Evolutionary conservation across 1,139 yeast genomes (phyloP).

Genomic region (Saccharomyces hybrid): DNA sequence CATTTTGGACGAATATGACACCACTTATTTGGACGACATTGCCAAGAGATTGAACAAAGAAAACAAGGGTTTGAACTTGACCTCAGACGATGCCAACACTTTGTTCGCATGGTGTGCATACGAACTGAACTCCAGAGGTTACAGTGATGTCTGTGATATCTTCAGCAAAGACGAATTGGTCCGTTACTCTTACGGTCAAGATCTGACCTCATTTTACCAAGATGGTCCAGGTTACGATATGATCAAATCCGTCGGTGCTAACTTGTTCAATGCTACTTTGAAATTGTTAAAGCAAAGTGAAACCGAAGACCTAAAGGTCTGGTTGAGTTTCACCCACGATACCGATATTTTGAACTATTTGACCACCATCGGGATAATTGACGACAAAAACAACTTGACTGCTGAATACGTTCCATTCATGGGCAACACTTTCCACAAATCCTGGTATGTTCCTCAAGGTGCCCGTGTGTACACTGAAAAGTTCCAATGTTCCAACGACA

Average conservation of each 20-base stretch:
- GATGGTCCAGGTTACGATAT: conserved; percentile 48
- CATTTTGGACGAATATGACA: conserved; percentile 19
- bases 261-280: conserved; percentile 41
- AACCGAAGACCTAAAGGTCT: conserved; percentile 29
- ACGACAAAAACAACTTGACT: conserved; percentile 22
- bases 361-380: conserved; percentile 45
- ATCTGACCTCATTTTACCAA: conserved; percentile 43
- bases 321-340: conserved; percentile 52
- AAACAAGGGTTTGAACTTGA: conserved; percentile 40
- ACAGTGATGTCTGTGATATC: conserved; percentile 46
- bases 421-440: conserved; percentile 15
- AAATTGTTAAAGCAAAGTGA: conserved; percentile 24
- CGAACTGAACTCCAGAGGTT: conserved; percentile 49
- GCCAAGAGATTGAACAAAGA: conserved; percentile 36
- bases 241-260: conserved; percentile 42
- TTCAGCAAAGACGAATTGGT: conserved; percentile 51
- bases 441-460: conserved; percentile 46
- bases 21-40: conserved; percentile 33
- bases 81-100: conserved; percentile 37
- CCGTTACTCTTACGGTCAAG: conserved; percentile 40
- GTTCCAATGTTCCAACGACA: conserved; percentile 33
- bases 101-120: conserved; percentile 49
- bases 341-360: conserved; percentile 45
- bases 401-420: conserved; percentile 38
- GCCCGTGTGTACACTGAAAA: conserved; percentile 49